These are phyloP conservation scores for Geranomyces michiganensis DNA, from an alignment of 192 early-diverging fungal species.

Conservation along the genomic window DNA sequence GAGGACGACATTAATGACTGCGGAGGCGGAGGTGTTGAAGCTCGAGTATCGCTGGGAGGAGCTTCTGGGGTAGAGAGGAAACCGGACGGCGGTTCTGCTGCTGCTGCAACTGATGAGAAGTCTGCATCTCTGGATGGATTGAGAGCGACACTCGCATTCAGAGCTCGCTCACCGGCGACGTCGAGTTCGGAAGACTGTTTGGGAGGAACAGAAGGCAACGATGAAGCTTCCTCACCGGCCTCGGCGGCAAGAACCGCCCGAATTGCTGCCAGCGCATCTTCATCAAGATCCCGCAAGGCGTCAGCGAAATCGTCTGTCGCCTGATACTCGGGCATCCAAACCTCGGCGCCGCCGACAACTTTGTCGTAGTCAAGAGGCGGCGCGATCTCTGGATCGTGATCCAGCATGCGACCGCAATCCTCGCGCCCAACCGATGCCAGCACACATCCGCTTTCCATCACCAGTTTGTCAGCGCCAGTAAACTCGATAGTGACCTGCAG, in stretches of 20 bases:
- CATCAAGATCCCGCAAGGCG: slow-evolving; percentile 4
- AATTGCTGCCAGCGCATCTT: slow-evolving; percentile 14
- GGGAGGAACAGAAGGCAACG: too few relatives aligned
- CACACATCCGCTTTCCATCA: slow-evolving; percentile 49
- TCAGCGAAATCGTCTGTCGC: slow-evolving; percentile 35
- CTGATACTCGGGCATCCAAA: slow-evolving; percentile 53
- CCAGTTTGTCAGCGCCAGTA: slow-evolving; percentile 43
- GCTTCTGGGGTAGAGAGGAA: too few relatives aligned
- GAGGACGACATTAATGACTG: too few relatives aligned
- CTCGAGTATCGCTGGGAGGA: too few relatives aligned
- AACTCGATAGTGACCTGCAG: slow-evolving; percentile 54
- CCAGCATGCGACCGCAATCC: slow-evolving; percentile 45
- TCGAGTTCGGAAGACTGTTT: too few relatives aligned
- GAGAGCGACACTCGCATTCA: too few relatives aligned
- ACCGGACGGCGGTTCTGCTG: too few relatives aligned
- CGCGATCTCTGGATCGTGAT: slow-evolving; percentile 42
- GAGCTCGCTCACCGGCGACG: too few relatives aligned
- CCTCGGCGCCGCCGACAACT: slow-evolving; percentile 46
- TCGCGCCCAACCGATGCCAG: slow-evolving; percentile 44
- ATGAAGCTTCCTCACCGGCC: neutral
- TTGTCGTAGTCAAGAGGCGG: slow-evolving; percentile 58
- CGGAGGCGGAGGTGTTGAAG: too few relatives aligned
- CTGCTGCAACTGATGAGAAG: too few relatives aligned
- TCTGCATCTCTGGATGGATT: too few relatives aligned
- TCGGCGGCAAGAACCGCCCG: slow-evolving; percentile 18